These are phyloP conservation scores for Helminthosporium solani DNA, from an alignment of 2,329 filamentous ascomycete species.

Conservation along the genomic window DNA sequence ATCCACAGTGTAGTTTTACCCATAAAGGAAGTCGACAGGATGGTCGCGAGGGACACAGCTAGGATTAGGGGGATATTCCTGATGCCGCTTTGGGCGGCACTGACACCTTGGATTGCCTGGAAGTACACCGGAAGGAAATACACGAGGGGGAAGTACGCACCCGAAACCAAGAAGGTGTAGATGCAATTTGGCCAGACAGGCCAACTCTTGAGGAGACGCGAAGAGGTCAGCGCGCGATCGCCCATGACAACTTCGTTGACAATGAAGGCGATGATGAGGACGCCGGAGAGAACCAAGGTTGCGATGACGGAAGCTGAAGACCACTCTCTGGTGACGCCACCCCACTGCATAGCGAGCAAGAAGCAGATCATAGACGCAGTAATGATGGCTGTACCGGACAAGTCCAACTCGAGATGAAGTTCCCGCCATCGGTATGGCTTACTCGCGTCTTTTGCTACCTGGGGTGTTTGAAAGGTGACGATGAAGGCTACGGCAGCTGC, in stretches of 20 bases:
- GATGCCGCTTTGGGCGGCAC: slow-evolving; percentile 42
- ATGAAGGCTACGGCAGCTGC: neutral
- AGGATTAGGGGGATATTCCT: slow-evolving; percentile 46
- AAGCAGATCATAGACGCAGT: too few species aligned
- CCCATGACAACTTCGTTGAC: slow-evolving; percentile 38
- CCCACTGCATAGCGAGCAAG: neutral
- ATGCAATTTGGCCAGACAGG: slow-evolving; percentile 34
- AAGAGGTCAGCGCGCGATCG: slow-evolving; percentile 43
- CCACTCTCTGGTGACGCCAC: slow-evolving; percentile 19
- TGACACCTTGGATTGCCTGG: slow-evolving; percentile 42
- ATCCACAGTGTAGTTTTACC: too few species aligned
- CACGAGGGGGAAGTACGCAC: slow-evolving; percentile 41
- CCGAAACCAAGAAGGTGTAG: slow-evolving; percentile 41
- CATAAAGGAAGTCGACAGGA: too few species aligned
- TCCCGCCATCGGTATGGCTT: too few species aligned
- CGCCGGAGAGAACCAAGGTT: slow-evolving; percentile 37
- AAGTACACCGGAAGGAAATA: slow-evolving; percentile 54
- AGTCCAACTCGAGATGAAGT: too few species aligned
- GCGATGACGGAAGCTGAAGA: slow-evolving; percentile 44
- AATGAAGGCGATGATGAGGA: slow-evolving; percentile 37
- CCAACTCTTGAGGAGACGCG: slow-evolving; percentile 44
- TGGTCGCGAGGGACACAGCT: too few species aligned
- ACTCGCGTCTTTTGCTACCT: too few species aligned
- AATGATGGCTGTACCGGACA: too few species aligned
- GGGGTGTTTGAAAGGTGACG: too few species aligned